These are phyloP conservation scores for Ampelocalamus luodianensis DNA, from an alignment of 176 grass and related monocot species.

Conservation along the genomic window DNA sequence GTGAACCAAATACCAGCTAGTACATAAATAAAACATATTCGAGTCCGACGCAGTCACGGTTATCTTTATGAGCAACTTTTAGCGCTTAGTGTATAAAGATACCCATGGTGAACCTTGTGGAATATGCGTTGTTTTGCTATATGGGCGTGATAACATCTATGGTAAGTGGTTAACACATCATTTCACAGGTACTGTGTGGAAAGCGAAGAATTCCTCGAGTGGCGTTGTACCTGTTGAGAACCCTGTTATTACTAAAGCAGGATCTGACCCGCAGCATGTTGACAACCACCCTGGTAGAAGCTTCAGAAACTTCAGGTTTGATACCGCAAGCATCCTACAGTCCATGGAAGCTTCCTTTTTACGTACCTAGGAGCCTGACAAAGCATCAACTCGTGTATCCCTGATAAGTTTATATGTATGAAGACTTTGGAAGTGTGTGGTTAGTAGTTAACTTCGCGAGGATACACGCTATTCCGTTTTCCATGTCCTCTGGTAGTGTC, in stretches of 20 bases:
- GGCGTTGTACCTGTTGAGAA: conserved; percentile 48
- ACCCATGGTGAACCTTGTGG: background rate
- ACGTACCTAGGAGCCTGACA: conserved; percentile 44
- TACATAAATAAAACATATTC: background rate
- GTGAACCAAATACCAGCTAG: background rate
- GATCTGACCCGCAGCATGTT: conserved; percentile 49
- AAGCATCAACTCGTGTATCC: conserved; percentile 28
- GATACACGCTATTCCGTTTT: background rate
- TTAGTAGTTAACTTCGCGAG: background rate
- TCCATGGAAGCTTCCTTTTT: conserved; percentile 72
- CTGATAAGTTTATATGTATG: conserved; percentile 34
- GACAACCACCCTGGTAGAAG: conserved; percentile 77
- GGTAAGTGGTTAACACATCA: background rate
- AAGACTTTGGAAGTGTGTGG: conserved; percentile 5
- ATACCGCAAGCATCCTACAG: conserved; percentile 68
- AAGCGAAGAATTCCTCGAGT: conserved; percentile 61
- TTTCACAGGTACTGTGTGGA: conserved; percentile 68
- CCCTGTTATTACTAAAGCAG: conserved; percentile 40
- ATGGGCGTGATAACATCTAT: background rate
- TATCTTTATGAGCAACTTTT: background rate
- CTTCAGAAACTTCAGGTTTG: conserved; percentile 91
- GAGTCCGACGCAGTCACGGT: too few species aligned
- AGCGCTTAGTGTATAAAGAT: background rate
- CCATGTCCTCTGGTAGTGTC: background rate
- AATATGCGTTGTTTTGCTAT: background rate